Evolutionary conservation across 176 grass and related monocot species (phyloP), one percentile per base, ranked within the genome.

Genomic region (Avena sativa): DNA sequence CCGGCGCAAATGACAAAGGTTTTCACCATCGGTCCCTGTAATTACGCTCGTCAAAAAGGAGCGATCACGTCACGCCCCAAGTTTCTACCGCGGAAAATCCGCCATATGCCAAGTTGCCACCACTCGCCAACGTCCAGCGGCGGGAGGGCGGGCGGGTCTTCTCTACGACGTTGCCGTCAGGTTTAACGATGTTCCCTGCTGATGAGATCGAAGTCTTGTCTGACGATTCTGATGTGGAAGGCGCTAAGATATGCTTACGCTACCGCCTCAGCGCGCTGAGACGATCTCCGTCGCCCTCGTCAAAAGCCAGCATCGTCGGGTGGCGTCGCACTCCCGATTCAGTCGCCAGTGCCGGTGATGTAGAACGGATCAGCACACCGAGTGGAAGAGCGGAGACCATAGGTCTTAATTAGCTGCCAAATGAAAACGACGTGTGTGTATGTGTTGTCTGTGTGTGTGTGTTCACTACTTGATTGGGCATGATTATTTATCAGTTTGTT

Each of bases 271-370:
- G 32, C 32, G 32, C 32, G 15, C 12, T 64, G 28, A 30, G 28
- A 30, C 73, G 20, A 40, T 64, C 73, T 67, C 64, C 12, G 20
- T 5, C 84, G 36, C 10, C 26, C 17, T 57, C 76, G 85, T 91
- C 85, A 91, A 91, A 91, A 84, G 85, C 76, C 51, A 30, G 69
- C 81, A n/a, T n/a, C n/a, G 88, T 91, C 81, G 77, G 67, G 43
- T 68, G 74, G 58, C 28, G 75, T 80, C 75, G 36, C 75, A 40
- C 2, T 83, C 80, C 55, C 58, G 44, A 19, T 30, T 32, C 49
- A 38, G 23, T 80, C 17, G 57, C 81, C 5, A 67, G 67, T 75
- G 67, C 47, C 55, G 55, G n/a, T 13, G 71, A 12, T 63, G 82
- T 16, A 76, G 82, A 6, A 16, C 9, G 65, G 30, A 56, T 52